Base-by-base conservation (phyloP, 441 rosid species). In the Euphorbia schlechtendalii region DNA sequence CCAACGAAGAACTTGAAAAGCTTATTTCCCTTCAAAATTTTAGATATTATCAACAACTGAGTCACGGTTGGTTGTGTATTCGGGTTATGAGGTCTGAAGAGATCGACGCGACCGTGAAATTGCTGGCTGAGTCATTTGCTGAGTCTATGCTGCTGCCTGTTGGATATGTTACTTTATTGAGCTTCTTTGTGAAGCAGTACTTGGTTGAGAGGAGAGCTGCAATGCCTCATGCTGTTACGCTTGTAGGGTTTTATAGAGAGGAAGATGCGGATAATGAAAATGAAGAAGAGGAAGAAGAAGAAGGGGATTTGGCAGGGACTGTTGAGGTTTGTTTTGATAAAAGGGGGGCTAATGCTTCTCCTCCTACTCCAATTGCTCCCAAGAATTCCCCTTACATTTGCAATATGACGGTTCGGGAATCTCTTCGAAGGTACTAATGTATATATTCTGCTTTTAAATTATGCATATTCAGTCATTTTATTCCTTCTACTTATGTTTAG, bases 221-320 rank as follows among this genome's bases (percentile, higher is more conserved):
- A 70, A 66, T 92, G 82, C 96, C 98, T 0, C 86, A 89, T 78
- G 93, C 92, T 20, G 96, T 79, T 27, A 90, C 96, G 0, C 86
- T 92, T 51, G 68, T 88, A 67, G 96, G 89, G 36, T 89, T 86
- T 73, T 89, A 70, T 49, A 78, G 74, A 72, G 80, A 71, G 38
- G 77, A 68, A 71, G 81, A 48, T 27, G 79, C 61, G 22, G 64
- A 55, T 38, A 38, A 3, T 38, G 41, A 11, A 11, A 79, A 51
- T 15, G 81, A 65, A 48, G n/a, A n/a, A n/a, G n/a, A n/a, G n/a
- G 65, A 59, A 2, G 61, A 69, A 20, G 70, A 56, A 18, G 63
- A 59, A 4, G 56, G 52, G 59, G 56, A 21, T 34, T 64, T 92
- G 77, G 96, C 92, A 18, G 96, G 96, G 32, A 92, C 98, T 0